These are phyloP conservation scores for Scutellospora calospora DNA, from an alignment of 371 early-diverging fungal genomes.

Conservation along the genomic window DNA sequence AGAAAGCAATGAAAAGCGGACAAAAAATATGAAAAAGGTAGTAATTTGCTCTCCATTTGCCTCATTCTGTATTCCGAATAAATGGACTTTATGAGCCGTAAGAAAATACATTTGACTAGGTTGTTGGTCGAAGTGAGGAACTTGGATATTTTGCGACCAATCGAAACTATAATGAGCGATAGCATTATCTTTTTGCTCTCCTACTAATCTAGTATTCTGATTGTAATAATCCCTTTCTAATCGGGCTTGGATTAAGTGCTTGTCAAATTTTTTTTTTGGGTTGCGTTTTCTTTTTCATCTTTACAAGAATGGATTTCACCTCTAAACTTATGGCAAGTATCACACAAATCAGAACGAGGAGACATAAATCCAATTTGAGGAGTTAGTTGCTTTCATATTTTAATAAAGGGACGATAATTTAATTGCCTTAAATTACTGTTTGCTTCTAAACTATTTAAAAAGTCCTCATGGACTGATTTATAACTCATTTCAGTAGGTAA, in stretches of 20 bases:
- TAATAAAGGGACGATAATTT: no score
- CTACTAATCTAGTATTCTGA: background rate
- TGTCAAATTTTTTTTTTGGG: background rate
- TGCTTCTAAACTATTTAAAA: background rate
- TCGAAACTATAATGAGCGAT: conserved; percentile 16
- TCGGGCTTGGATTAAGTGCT: background rate
- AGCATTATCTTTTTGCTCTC: background rate
- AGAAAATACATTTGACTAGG: background rate
- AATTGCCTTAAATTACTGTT: conserved; percentile 24
- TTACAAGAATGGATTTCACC: background rate
- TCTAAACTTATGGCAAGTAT: background rate
- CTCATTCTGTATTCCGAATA: conserved; percentile 35
- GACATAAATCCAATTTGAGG: conserved; percentile 18
- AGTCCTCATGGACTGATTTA: background rate
- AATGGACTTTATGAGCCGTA: conserved; percentile 17
- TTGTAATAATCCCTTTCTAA: background rate
- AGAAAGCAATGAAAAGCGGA: no score
- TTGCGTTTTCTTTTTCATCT: background rate
- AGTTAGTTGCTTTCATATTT: background rate
- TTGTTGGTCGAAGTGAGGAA: background rate
- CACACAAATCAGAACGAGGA: background rate
- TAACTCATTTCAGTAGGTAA: conserved; percentile 8
- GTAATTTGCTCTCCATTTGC: conserved; percentile 30
- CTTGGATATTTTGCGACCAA: conserved; percentile 1
- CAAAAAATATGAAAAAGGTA: no score